Evolutionary conservation across 495 filamentous ascomycete species (phyloP).

Genomic region (Viridothelium virens): DNA sequence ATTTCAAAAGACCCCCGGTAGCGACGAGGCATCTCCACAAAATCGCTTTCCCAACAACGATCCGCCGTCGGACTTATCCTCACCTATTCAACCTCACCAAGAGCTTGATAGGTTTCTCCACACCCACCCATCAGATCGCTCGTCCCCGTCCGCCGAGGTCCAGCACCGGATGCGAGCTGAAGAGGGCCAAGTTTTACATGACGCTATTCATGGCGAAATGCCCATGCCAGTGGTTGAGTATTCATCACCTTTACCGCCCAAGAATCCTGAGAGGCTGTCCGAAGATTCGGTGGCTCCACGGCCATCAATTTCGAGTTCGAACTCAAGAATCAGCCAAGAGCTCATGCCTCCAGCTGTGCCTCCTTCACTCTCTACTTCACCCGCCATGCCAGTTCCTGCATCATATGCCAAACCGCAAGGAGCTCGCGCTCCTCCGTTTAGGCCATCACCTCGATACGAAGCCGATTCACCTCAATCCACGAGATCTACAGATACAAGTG

Average conservation of each 20-base stretch:
- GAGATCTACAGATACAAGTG: background rate
- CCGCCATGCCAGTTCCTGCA: background rate
- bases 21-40: slow-evolving; percentile 19
- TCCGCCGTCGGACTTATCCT: background rate
- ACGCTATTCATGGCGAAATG: slow-evolving; percentile 20
- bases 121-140: slow-evolving; percentile 20
- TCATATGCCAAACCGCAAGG: background rate
- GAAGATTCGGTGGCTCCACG: background rate
- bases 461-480: slow-evolving; percentile 8
- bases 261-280: background rate
- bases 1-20: background rate
- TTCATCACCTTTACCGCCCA: background rate
- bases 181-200: slow-evolving; percentile 61
- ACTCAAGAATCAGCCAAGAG: background rate
- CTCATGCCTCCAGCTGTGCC: background rate
- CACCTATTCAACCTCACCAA: slow-evolving; percentile 9
- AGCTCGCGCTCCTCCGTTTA: background rate
- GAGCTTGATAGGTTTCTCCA: slow-evolving; percentile 16
- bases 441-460: slow-evolving; percentile 1
- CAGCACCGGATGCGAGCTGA: slow-evolving; percentile 67
- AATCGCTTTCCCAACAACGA: slow-evolving; percentile 9
- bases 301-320: background rate
- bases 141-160: slow-evolving; percentile 46
- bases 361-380: background rate
- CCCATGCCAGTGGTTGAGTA: slow-evolving; percentile 1